Evolutionary conservation across 139 green algal genomes (phyloP), one percentile per base, ranked within the genome.

Genomic region (Coccomyxa sp.): DNA sequence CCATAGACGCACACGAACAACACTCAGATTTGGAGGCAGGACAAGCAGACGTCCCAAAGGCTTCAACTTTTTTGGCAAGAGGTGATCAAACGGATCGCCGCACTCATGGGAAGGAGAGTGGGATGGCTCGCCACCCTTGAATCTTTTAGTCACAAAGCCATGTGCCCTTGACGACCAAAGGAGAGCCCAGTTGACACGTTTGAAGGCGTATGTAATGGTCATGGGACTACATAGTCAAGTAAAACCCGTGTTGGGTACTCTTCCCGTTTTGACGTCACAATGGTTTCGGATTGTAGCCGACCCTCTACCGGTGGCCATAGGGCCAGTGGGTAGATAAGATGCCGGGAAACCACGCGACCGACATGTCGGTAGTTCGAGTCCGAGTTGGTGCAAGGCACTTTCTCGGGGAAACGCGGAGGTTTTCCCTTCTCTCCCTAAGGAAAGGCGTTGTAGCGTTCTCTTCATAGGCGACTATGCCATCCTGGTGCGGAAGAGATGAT

Each of bases 151-250:
- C 63, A 28, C 21, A 71, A 71, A 25, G 21, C 21, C 63, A 21
- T 71, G 63, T 71, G 63, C 63, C 21, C 63, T 71, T 71, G 63
- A 71, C 63, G 63, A 71, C 63, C 63, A 71, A 71, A 71, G 63
- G 21, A 71, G 21, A 71, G 63, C 38, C 18, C 63, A 71, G 63
- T 71, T 25, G 21, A 71, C 63, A 71, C 21, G 63, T 51, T 51
- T 71, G 63, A 71, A 28, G 63, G 63, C 21, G 63, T 71, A 71
- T 71, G 63, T 51, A n/a, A n/a, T 7, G 38, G 38, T 51, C 38
- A 51, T 51, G 38, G 38, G 38, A 51, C 38, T 51, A 51, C 38
- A 51, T 51, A 51, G 38, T 51, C 38, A 51, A 51, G 38, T 51
- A 51, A 51, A 51, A 51, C 38, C 38, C 38, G 38, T 51, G 38